Conservation (phyloP, 805 yeast genomes). For the Wickerhamomyces chambardii region DNA sequence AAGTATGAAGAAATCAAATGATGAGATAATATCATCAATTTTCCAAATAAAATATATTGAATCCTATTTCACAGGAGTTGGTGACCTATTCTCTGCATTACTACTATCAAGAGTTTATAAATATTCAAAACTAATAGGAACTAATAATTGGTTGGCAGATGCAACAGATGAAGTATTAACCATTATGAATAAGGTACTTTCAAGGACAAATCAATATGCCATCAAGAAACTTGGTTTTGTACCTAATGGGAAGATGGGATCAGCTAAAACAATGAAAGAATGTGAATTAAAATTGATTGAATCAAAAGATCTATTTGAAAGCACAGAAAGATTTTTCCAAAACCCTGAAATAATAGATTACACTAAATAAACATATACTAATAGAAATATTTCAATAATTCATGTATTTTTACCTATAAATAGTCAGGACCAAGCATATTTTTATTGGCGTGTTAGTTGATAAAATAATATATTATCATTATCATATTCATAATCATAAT, state of each 20-base stretch:
- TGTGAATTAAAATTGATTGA: constrained; percentile 67
- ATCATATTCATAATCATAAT: too few species aligned
- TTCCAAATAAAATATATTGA: constrained; percentile 54
- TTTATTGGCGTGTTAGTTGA: too few species aligned
- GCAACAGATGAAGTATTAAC: constrained; percentile 48
- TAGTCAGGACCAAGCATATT: too few species aligned
- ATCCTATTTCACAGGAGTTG: constrained; percentile 91
- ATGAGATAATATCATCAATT: constrained; percentile 3
- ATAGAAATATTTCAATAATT: too few species aligned
- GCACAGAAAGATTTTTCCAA: not conserved
- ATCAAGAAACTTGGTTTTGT: constrained; percentile 25
- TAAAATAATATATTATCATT: too few species aligned
- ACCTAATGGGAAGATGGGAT: constrained; percentile 40
- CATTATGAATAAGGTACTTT: constrained; percentile 43
- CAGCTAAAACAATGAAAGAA: constrained; percentile 55
- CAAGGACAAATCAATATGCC: constrained; percentile 34
- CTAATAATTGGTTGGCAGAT: constrained; percentile 9
- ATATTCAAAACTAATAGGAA: constrained; percentile 3
- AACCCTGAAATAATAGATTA: too few species aligned
- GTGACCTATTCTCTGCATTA: constrained; percentile 82
- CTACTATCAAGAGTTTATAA: constrained; percentile 51
- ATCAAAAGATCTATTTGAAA: constrained; percentile 30
- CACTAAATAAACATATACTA: too few species aligned
- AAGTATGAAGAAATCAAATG: constrained; percentile 9
- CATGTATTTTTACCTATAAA: too few species aligned